These are phyloP conservation scores for Saururus chinensis DNA, from an alignment of 164 flowering plant species.

Conservation along the genomic window DNA sequence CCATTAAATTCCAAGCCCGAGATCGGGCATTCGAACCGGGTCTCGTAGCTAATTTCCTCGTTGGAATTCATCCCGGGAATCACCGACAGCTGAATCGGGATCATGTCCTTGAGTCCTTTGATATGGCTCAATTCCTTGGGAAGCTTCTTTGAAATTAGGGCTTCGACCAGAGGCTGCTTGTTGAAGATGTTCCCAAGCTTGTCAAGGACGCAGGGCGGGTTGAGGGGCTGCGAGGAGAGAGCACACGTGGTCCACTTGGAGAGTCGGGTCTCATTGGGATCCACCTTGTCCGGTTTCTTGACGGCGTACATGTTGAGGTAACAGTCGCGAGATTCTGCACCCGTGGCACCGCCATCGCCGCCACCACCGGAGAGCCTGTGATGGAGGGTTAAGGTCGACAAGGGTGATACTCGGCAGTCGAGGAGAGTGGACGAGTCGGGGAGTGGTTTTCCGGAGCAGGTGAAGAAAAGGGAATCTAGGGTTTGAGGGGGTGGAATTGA, in stretches of 20 bases:
- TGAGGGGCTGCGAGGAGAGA: slow-evolving; percentile 66
- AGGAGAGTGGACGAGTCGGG: not conserved
- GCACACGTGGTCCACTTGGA: slow-evolving; percentile 76
- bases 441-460: not conserved
- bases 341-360: slow-evolving; percentile 93
- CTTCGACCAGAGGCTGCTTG: slow-evolving; percentile 76
- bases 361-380: slow-evolving; percentile 62
- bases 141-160: slow-evolving; percentile 57
- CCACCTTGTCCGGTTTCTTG: slow-evolving; percentile 88
- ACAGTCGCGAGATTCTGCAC: slow-evolving; percentile 96
- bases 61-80: slow-evolving; percentile 32
- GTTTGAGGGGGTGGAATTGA: not conserved
- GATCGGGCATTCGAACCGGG: slow-evolving; percentile 79
- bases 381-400: slow-evolving; percentile 36
- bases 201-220: slow-evolving; percentile 72
- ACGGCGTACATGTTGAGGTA: slow-evolving; percentile 91
- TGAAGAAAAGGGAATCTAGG: slow-evolving; percentile 3
- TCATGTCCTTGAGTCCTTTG: slow-evolving; percentile 87
- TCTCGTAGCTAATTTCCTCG: slow-evolving; percentile 11
- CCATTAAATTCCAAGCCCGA: slow-evolving; percentile 81
- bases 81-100: slow-evolving; percentile 33
- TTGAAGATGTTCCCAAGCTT: slow-evolving; percentile 73
- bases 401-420: not conserved
- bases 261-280: slow-evolving; percentile 76
- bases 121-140: slow-evolving; percentile 66